Base-by-base conservation (phyloP, 371 early-diverging fungal genomes). In the Fennellomyces sp. region DNA sequence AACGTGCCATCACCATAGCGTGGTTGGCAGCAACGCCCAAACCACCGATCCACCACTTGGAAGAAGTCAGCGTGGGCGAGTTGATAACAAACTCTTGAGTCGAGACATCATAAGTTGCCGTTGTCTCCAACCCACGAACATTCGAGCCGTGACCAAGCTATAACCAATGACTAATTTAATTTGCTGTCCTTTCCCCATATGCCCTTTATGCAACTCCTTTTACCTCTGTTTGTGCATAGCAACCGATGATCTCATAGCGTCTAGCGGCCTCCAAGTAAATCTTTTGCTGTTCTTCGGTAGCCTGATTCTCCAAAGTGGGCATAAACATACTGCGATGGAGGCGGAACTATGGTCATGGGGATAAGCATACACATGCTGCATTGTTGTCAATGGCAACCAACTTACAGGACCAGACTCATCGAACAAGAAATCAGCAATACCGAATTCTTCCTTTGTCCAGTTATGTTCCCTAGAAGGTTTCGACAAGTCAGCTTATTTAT, bases 31-130 rank as follows among this genome's bases (percentile, higher is more conserved):
- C 84, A 57, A 87, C 87, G 26, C 91, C 93, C 0, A 90, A 78
- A 31, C 94, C 94, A 63, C 95, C 95, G 64, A 93, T 93, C 95
- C 95, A 95, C 93, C 93, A 94, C 69, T 89, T 92, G 33, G 91
- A 81, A 8, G 92, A 59, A 1, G 90, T 85, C 26, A 93, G 64
- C 2, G 80, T 85, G 35, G 94, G 91, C n/a, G 89, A 86, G 65
- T 93, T 86, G 38, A 94, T 76, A 28, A 85, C 86, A 57, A 87
- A 93, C 51, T 88, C 85, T 41, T 89, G 81, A 3, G 90, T 85
- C 61, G 82, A 83, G 10, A 82, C 82, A 23, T 86, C 72, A 60
- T 80, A 94, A 2, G 92, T 91, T 6, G 93, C 93, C 0, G 93
- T 92, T 12, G 94, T 94, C 67, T 93, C 94, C n/a, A 94, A 75